phyloP scores from a whole-genome alignment of 257 asterid species.

The Primulina eburnea region DNA sequence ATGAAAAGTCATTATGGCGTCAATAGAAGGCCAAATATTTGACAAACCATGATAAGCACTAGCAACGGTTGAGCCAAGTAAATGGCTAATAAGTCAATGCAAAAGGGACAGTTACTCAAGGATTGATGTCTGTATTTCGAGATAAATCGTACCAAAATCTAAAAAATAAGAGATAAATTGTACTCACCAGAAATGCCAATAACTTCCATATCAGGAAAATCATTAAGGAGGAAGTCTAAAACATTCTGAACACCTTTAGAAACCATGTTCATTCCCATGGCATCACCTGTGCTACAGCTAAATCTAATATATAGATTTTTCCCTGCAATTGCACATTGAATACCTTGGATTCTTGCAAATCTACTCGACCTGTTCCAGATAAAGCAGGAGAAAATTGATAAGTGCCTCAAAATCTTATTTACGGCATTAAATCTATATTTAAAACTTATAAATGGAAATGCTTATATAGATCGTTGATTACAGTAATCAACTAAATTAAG shows the following conservation, averaged over 20 bases:
- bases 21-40: not conserved
- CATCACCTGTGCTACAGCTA: constrained; percentile 56
- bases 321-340: constrained; percentile 53
- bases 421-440: not conserved
- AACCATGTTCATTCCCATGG: constrained; percentile 66
- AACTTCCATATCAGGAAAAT: constrained; percentile 56
- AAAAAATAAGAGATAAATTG: not conserved
- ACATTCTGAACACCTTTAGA: constrained; percentile 59
- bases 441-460: not conserved
- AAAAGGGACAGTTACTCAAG: not conserved
- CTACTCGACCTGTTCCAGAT: constrained; percentile 47
- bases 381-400: not conserved
- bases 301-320: constrained; percentile 51
- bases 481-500: not conserved
- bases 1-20: not conserved
- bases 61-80: not conserved
- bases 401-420: not conserved
- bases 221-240: constrained; percentile 43
- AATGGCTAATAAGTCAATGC: not conserved
- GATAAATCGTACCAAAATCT: not conserved
- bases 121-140: not conserved
- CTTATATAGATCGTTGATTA: not conserved
- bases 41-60: not conserved
- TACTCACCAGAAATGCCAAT: constrained; percentile 47
- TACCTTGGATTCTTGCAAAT: constrained; percentile 44